Conservation (phyloP, 169 alveolate species). For the Toxoplasma gondii region DNA sequence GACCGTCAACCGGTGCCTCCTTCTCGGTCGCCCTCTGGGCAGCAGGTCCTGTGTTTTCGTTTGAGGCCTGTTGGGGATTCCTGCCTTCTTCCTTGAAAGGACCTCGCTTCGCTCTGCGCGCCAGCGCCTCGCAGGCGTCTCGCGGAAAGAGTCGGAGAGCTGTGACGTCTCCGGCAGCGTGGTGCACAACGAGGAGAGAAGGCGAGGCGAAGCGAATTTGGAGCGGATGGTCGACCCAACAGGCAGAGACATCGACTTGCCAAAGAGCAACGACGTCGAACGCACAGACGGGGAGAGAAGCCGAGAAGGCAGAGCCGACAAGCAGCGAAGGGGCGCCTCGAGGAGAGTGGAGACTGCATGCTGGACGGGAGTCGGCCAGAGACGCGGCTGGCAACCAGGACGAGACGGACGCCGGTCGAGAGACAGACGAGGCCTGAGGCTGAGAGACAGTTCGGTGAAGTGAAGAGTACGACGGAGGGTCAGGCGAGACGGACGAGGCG, state of each 20-base stretch:
- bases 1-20: no score
- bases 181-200: neutral
- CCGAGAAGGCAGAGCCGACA: neutral
- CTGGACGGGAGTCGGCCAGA: neutral
- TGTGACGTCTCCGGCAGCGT: conserved; percentile 15
- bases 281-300: neutral
- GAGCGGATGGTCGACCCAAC: conserved; percentile 31
- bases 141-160: neutral
- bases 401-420: neutral
- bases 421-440: neutral
- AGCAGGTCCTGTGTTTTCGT: no score
- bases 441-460: neutral
- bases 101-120: neutral
- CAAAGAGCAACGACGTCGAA: conserved; percentile 28
- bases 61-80: no score
- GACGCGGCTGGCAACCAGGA: neutral
- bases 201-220: conserved; percentile 33
- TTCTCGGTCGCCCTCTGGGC: no score
- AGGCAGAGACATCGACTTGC: conserved; percentile 26
- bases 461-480: neutral
- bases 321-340: neutral
- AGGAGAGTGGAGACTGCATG: no score
- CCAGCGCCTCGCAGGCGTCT: neutral
- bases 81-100: neutral
- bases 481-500: neutral